Percentiles rank a stretch among this genome's conserved stretches.
phyloP scores from a whole-genome alignment of 2,329 filamentous ascomycete genomes.

The Fusarium bulbicola region DNA sequence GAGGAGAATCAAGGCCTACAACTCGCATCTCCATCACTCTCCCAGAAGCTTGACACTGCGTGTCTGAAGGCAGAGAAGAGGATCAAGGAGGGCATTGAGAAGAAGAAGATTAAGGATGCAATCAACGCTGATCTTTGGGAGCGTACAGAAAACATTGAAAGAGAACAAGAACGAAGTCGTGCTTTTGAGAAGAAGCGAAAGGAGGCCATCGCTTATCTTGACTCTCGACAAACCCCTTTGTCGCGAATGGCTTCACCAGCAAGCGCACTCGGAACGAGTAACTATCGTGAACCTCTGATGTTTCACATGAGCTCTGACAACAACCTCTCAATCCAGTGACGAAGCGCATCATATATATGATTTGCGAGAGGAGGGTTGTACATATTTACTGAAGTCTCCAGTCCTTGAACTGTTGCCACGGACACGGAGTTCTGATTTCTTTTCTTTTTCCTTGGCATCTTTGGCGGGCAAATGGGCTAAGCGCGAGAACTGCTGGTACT shows the following conservation, averaged over 20 bases:
- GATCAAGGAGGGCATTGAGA: conserved; percentile 52
- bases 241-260: conserved; percentile 46
- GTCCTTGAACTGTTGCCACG: neutral
- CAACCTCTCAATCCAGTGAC: conserved; percentile 14
- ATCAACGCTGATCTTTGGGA: conserved; percentile 56
- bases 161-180: conserved; percentile 60
- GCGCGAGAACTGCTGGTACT: neutral
- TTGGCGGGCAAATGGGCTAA: neutral
- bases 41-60: conserved; percentile 58
- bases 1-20: conserved; percentile 41
- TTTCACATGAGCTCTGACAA: conserved; percentile 38
- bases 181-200: conserved; percentile 59
- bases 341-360: neutral
- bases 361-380: neutral
- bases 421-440: conserved; percentile 13
- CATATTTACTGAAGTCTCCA: neutral
- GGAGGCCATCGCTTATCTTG: conserved; percentile 56
- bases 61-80: conserved; percentile 57
- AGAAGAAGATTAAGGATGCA: conserved; percentile 52
- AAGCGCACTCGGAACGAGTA: conserved; percentile 34
- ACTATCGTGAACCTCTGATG: conserved; percentile 26
- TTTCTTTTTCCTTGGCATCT: conserved; percentile 11
- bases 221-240: conserved; percentile 36
- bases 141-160: conserved; percentile 52
- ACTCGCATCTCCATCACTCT: conserved; percentile 51